phyloP scores from a whole-genome alignment of 441 rosid species.

The Erysimum cheiri region DNA sequence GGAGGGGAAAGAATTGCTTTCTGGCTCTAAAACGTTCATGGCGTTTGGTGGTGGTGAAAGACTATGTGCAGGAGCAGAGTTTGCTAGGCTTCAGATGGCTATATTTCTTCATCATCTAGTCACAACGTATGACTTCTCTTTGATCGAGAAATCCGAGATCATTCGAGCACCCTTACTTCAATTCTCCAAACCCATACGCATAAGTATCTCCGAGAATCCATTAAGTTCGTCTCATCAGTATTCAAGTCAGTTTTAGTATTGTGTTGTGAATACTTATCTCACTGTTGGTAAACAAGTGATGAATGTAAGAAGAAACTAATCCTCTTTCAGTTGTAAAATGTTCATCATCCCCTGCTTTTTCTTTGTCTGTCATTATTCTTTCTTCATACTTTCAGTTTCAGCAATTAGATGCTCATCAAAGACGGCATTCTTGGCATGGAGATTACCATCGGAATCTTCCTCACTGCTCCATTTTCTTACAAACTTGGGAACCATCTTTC shows the following conservation, averaged over 20 bases:
- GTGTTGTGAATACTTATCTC: not conserved
- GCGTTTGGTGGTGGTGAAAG: conserved; percentile 45
- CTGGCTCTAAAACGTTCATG: conserved; percentile 43
- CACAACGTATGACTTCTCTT: conserved; percentile 35
- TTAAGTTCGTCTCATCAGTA: not conserved
- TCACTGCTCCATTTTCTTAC: conserved; percentile 77
- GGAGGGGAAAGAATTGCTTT: conserved; percentile 44
- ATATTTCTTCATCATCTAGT: conserved; percentile 39
- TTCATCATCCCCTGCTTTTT: not conserved
- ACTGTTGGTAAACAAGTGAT: not conserved
- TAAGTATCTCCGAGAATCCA: conserved; percentile 2
- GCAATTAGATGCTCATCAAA: conserved; percentile 52
- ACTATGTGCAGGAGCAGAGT: conserved; percentile 46
- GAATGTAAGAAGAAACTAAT: not conserved
- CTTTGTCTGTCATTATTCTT: conserved; percentile 32
- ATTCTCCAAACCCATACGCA: conserved; percentile 25
- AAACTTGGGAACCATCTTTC: conserved; percentile 73
- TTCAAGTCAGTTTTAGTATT: not conserved
- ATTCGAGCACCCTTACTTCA: conserved; percentile 17
- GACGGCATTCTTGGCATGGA: conserved; percentile 50
- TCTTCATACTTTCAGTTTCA: conserved; percentile 48
- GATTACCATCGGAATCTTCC: conserved; percentile 56
- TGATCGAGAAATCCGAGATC: conserved; percentile 20
- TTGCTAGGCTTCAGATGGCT: conserved; percentile 42
- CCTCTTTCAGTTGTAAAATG: not conserved